These are phyloP conservation scores for Trametes gibbosa DNA, from an alignment of 768 basidiomycete species.

Conservation along the genomic window DNA sequence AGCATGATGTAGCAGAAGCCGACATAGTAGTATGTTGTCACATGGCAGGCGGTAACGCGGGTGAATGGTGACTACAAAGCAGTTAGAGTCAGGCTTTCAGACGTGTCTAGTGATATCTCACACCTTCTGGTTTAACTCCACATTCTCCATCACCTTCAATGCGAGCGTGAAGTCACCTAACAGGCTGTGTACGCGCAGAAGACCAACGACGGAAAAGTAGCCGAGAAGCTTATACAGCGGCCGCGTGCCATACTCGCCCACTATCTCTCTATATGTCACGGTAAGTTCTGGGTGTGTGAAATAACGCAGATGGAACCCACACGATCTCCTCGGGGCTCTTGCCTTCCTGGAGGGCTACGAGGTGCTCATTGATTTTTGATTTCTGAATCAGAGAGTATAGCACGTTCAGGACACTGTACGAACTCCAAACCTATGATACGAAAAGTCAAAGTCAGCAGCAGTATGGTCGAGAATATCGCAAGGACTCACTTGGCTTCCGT, in stretches of 20 bases:
- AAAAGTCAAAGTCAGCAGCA: neutral
- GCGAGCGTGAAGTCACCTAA: slow-evolving; percentile 96
- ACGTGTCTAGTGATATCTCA: neutral
- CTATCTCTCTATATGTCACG: slow-evolving; percentile 56
- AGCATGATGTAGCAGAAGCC: slow-evolving; percentile 97
- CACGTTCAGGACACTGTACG: slow-evolving; percentile 97
- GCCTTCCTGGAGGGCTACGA: slow-evolving; percentile 76
- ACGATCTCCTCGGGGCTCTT: slow-evolving; percentile 80
- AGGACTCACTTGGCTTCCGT: slow-evolving; percentile 55
- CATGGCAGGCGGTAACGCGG: slow-evolving; percentile 95
- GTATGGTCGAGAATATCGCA: neutral
- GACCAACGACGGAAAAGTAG: slow-evolving; percentile 94
- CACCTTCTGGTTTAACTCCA: slow-evolving; percentile 89
- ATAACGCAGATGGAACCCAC: slow-evolving; percentile 38
- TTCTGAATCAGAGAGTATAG: slow-evolving; percentile 99
- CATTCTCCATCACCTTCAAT: slow-evolving; percentile 90
- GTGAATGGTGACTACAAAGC: slow-evolving; percentile 73
- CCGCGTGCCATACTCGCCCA: slow-evolving; percentile 87
- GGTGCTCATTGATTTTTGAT: slow-evolving; percentile 91
- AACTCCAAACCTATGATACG: slow-evolving; percentile 84
- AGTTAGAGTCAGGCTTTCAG: neutral
- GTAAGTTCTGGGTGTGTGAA: neutral
- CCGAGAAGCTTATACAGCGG: slow-evolving; percentile 94
- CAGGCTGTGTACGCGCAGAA: slow-evolving; percentile 92
- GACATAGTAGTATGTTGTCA: slow-evolving; percentile 92